phyloP scores from a whole-genome alignment of 2,329 filamentous ascomycete species.

The Fusarium sp. region DNA sequence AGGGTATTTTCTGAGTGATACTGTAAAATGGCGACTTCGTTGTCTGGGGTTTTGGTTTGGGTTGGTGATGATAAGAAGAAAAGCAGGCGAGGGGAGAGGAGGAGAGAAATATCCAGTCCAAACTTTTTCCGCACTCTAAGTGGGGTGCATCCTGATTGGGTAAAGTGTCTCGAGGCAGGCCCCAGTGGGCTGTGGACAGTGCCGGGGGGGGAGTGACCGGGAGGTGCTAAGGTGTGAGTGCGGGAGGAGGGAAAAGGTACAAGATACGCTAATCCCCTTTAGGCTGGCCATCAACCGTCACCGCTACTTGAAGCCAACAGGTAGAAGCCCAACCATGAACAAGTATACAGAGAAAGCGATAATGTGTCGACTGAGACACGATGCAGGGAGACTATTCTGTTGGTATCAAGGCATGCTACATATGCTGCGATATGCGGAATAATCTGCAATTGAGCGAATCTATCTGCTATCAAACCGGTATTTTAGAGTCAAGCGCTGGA shows the following conservation, averaged over 20 bases:
- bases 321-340: slow-evolving; percentile 27
- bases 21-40: slow-evolving; percentile 67
- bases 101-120: slow-evolving; percentile 45
- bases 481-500: neutral
- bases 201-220: slow-evolving; percentile 32
- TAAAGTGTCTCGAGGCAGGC: slow-evolving; percentile 25
- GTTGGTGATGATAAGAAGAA: slow-evolving; percentile 48
- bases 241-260: slow-evolving; percentile 29
- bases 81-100: slow-evolving; percentile 44
- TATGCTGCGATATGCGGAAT: slow-evolving; percentile 1
- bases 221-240: slow-evolving; percentile 11
- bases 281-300: slow-evolving; percentile 39
- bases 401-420: neutral
- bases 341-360: slow-evolving; percentile 18
- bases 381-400: slow-evolving; percentile 33
- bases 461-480: neutral
- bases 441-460: neutral
- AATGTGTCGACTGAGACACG: slow-evolving; percentile 37
- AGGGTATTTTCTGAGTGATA: slow-evolving; percentile 50
- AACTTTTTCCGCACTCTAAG: slow-evolving; percentile 44
- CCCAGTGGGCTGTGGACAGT: slow-evolving; percentile 4
- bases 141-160: slow-evolving; percentile 43
- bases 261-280: slow-evolving; percentile 29
- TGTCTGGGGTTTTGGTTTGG: slow-evolving; percentile 61
- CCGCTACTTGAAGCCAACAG: slow-evolving; percentile 44